These are phyloP conservation scores for Thalassiosira hispida DNA, from an alignment of 352 stramenopile species.

Conservation along the genomic window DNA sequence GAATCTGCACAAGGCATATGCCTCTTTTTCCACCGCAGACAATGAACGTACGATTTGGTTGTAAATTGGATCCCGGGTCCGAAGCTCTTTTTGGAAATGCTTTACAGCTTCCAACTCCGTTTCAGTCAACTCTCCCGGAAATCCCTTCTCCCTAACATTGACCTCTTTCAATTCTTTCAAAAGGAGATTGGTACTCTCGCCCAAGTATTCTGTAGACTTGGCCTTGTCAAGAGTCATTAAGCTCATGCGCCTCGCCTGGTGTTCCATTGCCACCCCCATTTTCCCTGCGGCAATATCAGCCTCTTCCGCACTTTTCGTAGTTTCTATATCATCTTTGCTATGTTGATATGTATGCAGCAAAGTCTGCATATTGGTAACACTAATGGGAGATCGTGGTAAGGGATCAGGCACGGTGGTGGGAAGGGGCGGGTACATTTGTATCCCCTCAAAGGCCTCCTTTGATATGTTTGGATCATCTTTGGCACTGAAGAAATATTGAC, in stretches of 20 bases:
- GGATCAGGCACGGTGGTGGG: conserved; percentile 28
- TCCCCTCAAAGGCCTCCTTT: conserved; percentile 33
- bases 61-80: conserved; percentile 41
- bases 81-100: conserved; percentile 30
- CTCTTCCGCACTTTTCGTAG: conserved; percentile 3
- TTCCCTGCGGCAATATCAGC: conserved; percentile 21
- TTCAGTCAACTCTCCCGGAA: conserved; percentile 51
- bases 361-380: conserved; percentile 32
- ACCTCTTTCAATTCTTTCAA: conserved; percentile 42
- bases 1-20: conserved; percentile 63
- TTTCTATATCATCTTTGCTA: neutral
- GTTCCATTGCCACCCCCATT: conserved; percentile 24
- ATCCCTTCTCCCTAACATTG: conserved; percentile 42
- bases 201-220: conserved; percentile 19
- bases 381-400: conserved; percentile 10
- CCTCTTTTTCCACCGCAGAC: conserved; percentile 51
- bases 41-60: conserved; percentile 45
- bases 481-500: conserved; percentile 35
- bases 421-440: conserved; percentile 34
- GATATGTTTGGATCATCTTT: conserved; percentile 21
- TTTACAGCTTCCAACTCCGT: conserved; percentile 43
- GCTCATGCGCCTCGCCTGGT: conserved; percentile 13
- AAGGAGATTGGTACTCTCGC: conserved; percentile 32
- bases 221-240: conserved; percentile 13
- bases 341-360: conserved; percentile 42